Evolutionary conservation across 768 basidiomycete species (phyloP), one percentile per base, ranked within the genome.

Genomic region (Suillus decipiens): DNA sequence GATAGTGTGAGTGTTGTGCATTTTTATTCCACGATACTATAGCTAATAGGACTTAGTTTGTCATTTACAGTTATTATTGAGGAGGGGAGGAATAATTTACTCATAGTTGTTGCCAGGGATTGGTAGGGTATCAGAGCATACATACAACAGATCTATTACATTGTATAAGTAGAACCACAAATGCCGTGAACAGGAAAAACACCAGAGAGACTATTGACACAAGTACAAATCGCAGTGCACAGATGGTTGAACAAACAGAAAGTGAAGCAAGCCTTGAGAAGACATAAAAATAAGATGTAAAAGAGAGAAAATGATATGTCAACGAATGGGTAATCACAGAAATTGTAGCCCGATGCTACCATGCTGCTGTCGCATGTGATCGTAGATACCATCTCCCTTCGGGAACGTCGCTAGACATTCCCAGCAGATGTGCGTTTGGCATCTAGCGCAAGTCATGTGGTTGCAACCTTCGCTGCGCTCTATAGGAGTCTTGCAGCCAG

Each of bases 351-450:
- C 88, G 60, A 89, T 87, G 36, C 85, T 81, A 5, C 91, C 90
- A 72, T 93, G 92, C 53, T 73, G 76, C 6, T 66, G 61, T 8
- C 85, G 82, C 92, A 93, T 93, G 71, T 93, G 92, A 0, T 81
- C 82, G 67, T 93, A 93, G n/a, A 93, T 89, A 11, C 86, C 88
- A 15, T 86, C 77, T 2, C 89, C 87, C 41, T 79, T 78, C 0
- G 84, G 82, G 74, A 92, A 93, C 47, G 88, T 90, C 73, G 81
- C 74, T 72, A 90, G 68, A 72, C 92, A 94, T 28, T 85, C 85
- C 92, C 92, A 93, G 63, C 92, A 94, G 1, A 87, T 88, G 71
- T 94, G 92, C 0, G 89, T 86, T 67, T 84, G 82, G 72, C 92
- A 94, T 37, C 82, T 81, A 0, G 79, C 80, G 73, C 92, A 94